phyloP scores from a whole-genome alignment of 208 protist species.

The Herpetomonas tarakana region DNA sequence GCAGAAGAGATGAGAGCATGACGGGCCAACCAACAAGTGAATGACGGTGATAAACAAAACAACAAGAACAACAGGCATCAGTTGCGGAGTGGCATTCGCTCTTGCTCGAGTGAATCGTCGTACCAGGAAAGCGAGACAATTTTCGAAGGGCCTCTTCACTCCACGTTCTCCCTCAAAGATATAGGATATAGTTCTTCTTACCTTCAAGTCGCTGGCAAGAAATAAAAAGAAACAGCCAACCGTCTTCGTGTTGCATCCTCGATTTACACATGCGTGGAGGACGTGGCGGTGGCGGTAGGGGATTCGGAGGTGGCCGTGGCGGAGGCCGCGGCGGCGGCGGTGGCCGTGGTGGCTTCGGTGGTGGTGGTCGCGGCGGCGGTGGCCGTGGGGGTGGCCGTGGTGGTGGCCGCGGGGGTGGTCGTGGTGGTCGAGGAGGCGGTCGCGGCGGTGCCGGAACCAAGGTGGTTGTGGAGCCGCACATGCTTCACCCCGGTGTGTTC shows the following conservation, averaged over 20 bases:
- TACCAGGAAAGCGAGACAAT: too few species aligned
- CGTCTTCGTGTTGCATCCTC: background rate
- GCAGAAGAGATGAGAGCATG: too few species aligned
- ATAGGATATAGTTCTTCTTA: too few species aligned
- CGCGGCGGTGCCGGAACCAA: slow-evolving; percentile 92
- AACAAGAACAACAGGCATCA: too few species aligned
- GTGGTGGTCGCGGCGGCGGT: slow-evolving; percentile 37
- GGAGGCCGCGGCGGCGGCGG: slow-evolving; percentile 43
- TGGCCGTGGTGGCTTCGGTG: slow-evolving; percentile 37
- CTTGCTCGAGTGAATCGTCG: too few species aligned
- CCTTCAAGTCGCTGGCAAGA: background rate
- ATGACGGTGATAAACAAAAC: too few species aligned
- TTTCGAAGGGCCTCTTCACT: too few species aligned
- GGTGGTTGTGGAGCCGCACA: slow-evolving; percentile 97
- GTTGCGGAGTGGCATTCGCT: too few species aligned
- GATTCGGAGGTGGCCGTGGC: slow-evolving; percentile 35
- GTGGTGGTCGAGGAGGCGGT: slow-evolving; percentile 50
- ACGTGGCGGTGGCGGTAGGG: slow-evolving; percentile 16
- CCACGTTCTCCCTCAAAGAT: too few species aligned
- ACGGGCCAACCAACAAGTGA: too few species aligned
- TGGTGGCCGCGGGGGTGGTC: slow-evolving; percentile 49
- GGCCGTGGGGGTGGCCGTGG: slow-evolving; percentile 40
- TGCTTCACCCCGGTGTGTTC: slow-evolving; percentile 97
- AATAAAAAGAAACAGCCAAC: background rate
- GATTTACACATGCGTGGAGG: slow-evolving; percentile 10